phyloP scores from a whole-genome alignment of 257 asterid genomes.

The Solanum bukasovii region DNA sequence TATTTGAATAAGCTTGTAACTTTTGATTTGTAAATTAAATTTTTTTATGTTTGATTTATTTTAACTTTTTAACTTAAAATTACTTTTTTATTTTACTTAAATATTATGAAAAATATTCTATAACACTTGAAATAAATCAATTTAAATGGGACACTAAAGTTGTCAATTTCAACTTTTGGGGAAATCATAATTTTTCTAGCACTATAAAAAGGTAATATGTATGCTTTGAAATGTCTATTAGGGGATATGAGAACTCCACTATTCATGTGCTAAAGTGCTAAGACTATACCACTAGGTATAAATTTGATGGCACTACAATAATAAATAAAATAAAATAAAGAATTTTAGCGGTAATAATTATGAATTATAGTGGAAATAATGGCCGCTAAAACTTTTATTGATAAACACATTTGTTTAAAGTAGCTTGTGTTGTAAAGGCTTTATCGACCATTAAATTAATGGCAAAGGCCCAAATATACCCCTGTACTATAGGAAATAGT shows the following conservation, averaged over 20 bases:
- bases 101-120: too few species aligned
- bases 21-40: too few species aligned
- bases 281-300: not conserved
- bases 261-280: not conserved
- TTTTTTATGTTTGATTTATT: too few species aligned
- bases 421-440: not conserved
- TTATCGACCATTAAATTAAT: too few species aligned
- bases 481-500: too few species aligned
- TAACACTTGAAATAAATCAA: too few species aligned
- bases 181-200: not conserved
- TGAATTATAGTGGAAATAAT: too few species aligned
- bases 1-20: not conserved
- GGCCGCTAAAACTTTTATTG: not conserved
- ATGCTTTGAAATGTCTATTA: not conserved
- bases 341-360: not conserved
- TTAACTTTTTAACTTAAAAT: too few species aligned
- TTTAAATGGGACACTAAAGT: not conserved
- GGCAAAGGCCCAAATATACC: too few species aligned
- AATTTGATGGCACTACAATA: not conserved
- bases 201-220: not conserved
- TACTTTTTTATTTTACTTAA: fast-evolving
- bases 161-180: not conserved
- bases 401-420: too few species aligned
- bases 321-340: too few species aligned
- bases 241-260: not conserved